Base-by-base conservation (phyloP, 2,329 filamentous ascomycete species). In the Pseudocercospora fuligena region DNA sequence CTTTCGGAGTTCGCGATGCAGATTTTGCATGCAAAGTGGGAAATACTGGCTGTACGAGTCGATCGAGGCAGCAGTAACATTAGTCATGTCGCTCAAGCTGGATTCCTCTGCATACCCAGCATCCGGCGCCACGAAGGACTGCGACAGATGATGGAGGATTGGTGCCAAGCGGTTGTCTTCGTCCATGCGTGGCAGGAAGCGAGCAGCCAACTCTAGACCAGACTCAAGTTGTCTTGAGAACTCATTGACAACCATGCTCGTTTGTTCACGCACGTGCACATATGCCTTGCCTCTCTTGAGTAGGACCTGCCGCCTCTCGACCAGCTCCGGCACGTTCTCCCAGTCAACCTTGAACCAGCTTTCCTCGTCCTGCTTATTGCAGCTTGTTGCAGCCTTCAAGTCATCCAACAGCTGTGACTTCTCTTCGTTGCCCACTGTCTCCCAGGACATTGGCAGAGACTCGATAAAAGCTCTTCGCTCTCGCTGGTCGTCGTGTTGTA, bases 271-370 rank as follows among this genome's bases (percentile, higher is more conserved):
- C 12, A 90, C 89, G 0, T 95, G 94, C 1, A 99, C 94, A 76
- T 93, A 99, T 0, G 95, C 95, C 79, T 93, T 95, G 2, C 95
- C 95, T 29, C 82, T 88, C 72, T 86, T 90, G 70, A 98, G 70
- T 63, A 95, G 89, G 1, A 97, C 92, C 61, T 87, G 86, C 60
- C 94, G 86, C 58, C 86, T 82, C 80, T 97, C 94, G 0, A 99
- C 89, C 43, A 99, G 82, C 68, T 98, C 94, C 0, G 94, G 93
- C 0, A 99, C 95, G 36, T 89, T 88, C 77, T 93, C 91, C 93
- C 94, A 99, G 75, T 97, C 93, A 0, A 98, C 93, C 81, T 97
- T 98, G 84, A 96, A 97, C 90, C 93, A 99, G 27, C 84, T 89
- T 74, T 95, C 92, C 49, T 97, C 92, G 16, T 97, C 93, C 5